Evolutionary conservation across 306 rosid genomes (phyloP).

Genomic region (Pterocarpus macrocarpus): DNA sequence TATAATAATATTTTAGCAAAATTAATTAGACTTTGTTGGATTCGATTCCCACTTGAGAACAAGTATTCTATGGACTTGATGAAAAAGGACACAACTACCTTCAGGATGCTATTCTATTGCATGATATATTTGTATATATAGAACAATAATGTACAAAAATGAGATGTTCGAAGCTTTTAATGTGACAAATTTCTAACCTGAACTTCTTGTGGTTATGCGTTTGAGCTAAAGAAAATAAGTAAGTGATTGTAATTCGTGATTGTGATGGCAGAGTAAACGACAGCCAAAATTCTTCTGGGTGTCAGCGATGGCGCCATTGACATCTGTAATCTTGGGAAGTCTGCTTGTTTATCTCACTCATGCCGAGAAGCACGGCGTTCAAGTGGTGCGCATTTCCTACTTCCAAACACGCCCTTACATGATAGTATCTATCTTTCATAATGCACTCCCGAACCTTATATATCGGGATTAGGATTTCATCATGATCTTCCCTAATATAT

Average conservation of each 20-base stretch:
- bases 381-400: conserved; percentile 71
- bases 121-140: not conserved
- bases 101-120: not conserved
- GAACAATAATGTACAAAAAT: not conserved
- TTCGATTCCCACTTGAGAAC: conserved; percentile 16
- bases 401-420: conserved; percentile 7
- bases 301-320: conserved; percentile 92
- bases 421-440: too few species aligned
- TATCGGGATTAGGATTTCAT: too few species aligned
- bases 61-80: conserved; percentile 24
- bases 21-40: conserved; percentile 1
- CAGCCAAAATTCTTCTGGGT: conserved; percentile 87
- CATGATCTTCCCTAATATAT: too few species aligned
- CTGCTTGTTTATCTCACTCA: conserved; percentile 82
- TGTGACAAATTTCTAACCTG: too few species aligned
- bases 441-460: too few species aligned
- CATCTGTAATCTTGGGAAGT: conserved; percentile 82
- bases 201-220: too few species aligned
- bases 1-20: not conserved
- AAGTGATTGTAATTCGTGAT: conserved; percentile 8
- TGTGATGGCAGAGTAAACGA: conserved; percentile 79
- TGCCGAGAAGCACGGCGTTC: conserved; percentile 93
- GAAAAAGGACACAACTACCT: conserved; percentile 14
- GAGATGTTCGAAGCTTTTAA: not conserved
- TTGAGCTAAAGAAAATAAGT: not conserved